Conservation (phyloP, 768 basidiomycete species). For the Mycena sanguinolenta region DNA sequence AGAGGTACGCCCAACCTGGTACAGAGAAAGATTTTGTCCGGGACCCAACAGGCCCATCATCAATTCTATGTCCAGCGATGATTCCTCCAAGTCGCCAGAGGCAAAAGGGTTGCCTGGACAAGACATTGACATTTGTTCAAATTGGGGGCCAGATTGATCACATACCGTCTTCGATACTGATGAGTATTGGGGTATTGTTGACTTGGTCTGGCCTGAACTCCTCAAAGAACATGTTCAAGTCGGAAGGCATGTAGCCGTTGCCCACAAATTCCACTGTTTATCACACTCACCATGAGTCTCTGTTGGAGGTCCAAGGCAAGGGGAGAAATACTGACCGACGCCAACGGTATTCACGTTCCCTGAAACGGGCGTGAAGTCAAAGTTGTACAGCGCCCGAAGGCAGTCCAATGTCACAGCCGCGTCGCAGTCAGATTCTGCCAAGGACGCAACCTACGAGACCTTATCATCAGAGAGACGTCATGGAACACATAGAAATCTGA, state of each 20-base stretch:
- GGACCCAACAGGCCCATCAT: conserved; percentile 25
- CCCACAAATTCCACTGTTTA: neutral
- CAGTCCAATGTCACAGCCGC: neutral
- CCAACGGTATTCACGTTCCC: neutral
- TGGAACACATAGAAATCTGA: neutral
- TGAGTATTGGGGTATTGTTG: conserved; percentile 17
- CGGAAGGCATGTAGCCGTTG: too few relatives aligned
- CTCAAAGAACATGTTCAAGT: too few relatives aligned
- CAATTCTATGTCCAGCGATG: conserved; percentile 27
- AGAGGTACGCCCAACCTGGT: conserved; percentile 12
- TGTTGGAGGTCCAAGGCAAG: too few relatives aligned
- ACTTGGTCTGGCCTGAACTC: conserved; percentile 12
- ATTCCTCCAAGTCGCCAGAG: conserved; percentile 13
- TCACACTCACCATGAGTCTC: too few relatives aligned
- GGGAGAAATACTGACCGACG: conserved; percentile 10
- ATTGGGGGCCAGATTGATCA: too few relatives aligned
- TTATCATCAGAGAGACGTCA: neutral
- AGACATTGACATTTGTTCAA: too few relatives aligned
- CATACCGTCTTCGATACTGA: conserved; percentile 25
- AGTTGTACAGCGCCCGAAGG: neutral
- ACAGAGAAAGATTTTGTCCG: conserved; percentile 21
- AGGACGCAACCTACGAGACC: neutral
- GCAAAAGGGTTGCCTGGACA: too few relatives aligned
- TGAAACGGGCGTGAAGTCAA: neutral
- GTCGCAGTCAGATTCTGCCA: neutral